phyloP scores from a whole-genome alignment of 148 eudicot genomes.

The Amaranthus palmeri region DNA sequence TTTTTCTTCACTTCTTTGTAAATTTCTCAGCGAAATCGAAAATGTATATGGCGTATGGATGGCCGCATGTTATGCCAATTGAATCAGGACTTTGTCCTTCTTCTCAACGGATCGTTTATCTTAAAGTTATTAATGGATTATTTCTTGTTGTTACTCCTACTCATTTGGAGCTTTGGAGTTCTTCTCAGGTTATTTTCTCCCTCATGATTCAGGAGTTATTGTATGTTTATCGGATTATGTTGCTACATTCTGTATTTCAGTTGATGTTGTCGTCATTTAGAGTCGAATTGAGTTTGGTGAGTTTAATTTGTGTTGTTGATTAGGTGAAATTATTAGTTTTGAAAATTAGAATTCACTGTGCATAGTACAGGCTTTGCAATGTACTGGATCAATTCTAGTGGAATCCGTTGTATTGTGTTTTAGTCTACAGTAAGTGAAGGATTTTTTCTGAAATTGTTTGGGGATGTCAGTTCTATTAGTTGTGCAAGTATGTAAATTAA shows the following conservation, averaged over 20 bases:
- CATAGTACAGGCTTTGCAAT: neutral
- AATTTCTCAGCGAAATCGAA: slow-evolving; percentile 26
- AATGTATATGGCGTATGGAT: slow-evolving; percentile 98
- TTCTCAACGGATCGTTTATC: slow-evolving; percentile 57
- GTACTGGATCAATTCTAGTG: neutral
- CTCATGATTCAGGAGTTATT: neutral
- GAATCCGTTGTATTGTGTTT: neutral
- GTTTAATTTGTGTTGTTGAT: neutral
- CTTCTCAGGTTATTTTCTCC: slow-evolving; percentile 54
- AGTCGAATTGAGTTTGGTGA: neutral
- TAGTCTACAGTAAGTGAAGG: neutral
- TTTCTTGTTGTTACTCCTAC: slow-evolving; percentile 76
- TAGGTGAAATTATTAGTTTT: neutral
- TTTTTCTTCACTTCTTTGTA: too few relatives aligned
- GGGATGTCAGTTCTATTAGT: neutral
- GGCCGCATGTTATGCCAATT: slow-evolving; percentile 92
- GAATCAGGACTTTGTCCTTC: slow-evolving; percentile 51
- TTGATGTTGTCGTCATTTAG: neutral
- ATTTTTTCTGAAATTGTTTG: neutral
- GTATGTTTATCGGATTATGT: neutral
- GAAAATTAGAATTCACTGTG: too few relatives aligned
- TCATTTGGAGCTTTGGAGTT: slow-evolving; percentile 88
- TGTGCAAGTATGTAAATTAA: neutral
- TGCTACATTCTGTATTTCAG: neutral
- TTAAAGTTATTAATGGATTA: slow-evolving; percentile 58